Percentiles rank a stretch among this genome's conserved stretches.
Conservation (phyloP, 108 stramenopile genomes). For the Phaeodactylum tricornutum region DNA sequence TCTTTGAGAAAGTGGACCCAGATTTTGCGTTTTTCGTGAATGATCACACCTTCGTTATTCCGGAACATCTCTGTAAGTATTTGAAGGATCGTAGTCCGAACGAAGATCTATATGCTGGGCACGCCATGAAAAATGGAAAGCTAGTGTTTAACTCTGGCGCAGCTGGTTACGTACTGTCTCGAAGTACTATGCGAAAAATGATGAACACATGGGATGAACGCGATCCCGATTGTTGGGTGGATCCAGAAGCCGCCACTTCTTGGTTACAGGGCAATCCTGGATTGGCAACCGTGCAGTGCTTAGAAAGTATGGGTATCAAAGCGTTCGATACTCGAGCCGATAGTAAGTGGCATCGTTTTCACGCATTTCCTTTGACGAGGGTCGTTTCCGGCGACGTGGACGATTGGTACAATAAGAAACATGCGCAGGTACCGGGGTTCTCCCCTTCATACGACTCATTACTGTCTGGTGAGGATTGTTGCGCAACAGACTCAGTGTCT, state of each 20-base stretch:
- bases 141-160: conserved; percentile 78
- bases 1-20: conserved; percentile 51
- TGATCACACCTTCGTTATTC: conserved; percentile 86
- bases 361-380: conserved; percentile 66
- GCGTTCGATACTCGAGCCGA: conserved; percentile 60
- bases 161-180: conserved; percentile 71
- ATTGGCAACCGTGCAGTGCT: conserved; percentile 56
- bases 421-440: conserved; percentile 9
- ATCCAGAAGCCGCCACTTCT: conserved; percentile 22
- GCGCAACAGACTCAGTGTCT: conserved; percentile 59
- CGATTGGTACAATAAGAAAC: conserved; percentile 76
- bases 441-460: conserved; percentile 38
- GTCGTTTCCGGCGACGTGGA: conserved; percentile 65
- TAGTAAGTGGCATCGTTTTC: conserved; percentile 60
- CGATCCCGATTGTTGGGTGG: conserved; percentile 34
- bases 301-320: conserved; percentile 36
- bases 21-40: conserved; percentile 88
- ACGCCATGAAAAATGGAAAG: conserved; percentile 51
- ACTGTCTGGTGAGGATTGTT: conserved; percentile 43
- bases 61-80: conserved; percentile 67
- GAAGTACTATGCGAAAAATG: conserved; percentile 60
- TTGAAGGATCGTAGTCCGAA: conserved; percentile 36
- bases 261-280: conserved; percentile 83
- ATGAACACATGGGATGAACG: conserved; percentile 52
- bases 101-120: conserved; percentile 69